Evolutionary conservation across 2,329 filamentous ascomycete species (phyloP).

Genomic region (Beauveria sp.): DNA sequence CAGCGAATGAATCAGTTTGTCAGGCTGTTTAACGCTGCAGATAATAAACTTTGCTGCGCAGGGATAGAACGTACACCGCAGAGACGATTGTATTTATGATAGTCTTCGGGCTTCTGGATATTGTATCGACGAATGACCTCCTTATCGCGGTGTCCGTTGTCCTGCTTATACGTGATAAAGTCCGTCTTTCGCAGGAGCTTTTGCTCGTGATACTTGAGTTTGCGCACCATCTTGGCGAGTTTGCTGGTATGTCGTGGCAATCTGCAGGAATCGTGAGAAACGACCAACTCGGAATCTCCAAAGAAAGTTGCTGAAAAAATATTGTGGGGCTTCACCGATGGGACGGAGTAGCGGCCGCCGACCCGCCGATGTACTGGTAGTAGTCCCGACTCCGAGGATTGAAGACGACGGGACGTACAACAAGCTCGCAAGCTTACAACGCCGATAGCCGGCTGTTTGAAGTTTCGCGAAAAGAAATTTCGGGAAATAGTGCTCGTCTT

Average conservation of each 20-base stretch:
- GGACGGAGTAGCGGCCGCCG: constrained; percentile 3
- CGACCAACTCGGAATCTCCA: neutral
- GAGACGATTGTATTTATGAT: constrained; percentile 58
- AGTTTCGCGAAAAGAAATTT: too few relatives aligned
- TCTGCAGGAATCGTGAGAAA: neutral
- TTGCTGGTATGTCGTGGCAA: constrained; percentile 1
- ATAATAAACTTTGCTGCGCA: too few relatives aligned
- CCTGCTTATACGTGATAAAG: constrained; percentile 88
- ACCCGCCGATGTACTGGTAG: constrained; percentile 1
- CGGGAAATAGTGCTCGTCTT: too few relatives aligned
- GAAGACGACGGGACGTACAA: neutral
- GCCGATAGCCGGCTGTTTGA: too few relatives aligned
- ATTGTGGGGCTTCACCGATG: constrained; percentile 2
- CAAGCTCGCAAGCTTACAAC: neutral
- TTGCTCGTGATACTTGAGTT: constrained; percentile 94
- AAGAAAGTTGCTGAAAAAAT: constrained; percentile 6
- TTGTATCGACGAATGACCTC: constrained; percentile 76
- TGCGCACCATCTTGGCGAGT: constrained; percentile 67
- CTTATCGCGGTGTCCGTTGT: constrained; percentile 78
- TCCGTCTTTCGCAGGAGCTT: constrained; percentile 90
- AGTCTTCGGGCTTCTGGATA: constrained; percentile 84
- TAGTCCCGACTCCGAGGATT: neutral
- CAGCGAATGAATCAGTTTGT: too few relatives aligned
- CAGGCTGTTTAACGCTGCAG: too few relatives aligned
- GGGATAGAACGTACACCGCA: constrained; percentile 50